A percentile compares a stretch with the other conserved stretches of the same genome.
These are phyloP conservation scores for Calonectria naviculata DNA, from an alignment of 2,329 filamentous ascomycete species.

Conservation along the genomic window DNA sequence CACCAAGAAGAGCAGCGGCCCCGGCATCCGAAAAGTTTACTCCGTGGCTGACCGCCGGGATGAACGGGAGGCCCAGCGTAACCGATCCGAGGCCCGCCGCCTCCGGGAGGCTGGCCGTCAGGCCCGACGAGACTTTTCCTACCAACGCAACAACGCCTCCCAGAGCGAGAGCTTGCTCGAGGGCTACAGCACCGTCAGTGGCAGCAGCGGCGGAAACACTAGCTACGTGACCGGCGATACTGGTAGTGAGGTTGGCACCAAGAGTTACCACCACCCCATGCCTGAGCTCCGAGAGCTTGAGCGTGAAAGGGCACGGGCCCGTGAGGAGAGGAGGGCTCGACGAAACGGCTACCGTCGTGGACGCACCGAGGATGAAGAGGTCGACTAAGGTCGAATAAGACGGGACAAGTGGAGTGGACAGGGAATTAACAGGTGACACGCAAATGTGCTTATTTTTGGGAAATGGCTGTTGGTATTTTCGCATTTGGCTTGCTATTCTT, in stretches of 20 bases:
- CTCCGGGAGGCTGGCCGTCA: conserved; percentile 64
- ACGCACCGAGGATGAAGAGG: conserved; percentile 44
- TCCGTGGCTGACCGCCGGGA: conserved; percentile 67
- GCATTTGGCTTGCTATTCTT: conserved; percentile 1
- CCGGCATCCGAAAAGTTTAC: conserved; percentile 71
- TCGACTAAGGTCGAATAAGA: conserved; percentile 1
- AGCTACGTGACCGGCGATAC: conserved; percentile 44
- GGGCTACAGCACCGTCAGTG: conserved; percentile 49
- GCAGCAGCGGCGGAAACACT: conserved; percentile 47
- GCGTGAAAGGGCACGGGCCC: conserved; percentile 44
- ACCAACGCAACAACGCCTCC: conserved; percentile 52
- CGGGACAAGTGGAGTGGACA: background rate
- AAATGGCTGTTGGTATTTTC: background rate
- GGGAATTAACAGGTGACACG: background rate
- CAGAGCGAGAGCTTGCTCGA: conserved; percentile 46
- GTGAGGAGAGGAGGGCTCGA: conserved; percentile 49
- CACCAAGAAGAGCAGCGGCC: conserved; percentile 38
- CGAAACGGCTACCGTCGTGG: conserved; percentile 49
- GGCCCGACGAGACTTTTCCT: conserved; percentile 64
- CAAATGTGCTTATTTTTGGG: background rate
- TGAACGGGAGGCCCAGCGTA: conserved; percentile 63
- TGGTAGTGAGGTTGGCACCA: conserved; percentile 64
- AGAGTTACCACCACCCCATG: conserved; percentile 67
- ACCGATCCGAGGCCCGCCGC: conserved; percentile 66
- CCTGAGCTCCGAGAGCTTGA: conserved; percentile 59